Evolutionary conservation across 2,329 filamentous ascomycete genomes (phyloP).

Genomic region (Colletotrichum australisinense): DNA sequence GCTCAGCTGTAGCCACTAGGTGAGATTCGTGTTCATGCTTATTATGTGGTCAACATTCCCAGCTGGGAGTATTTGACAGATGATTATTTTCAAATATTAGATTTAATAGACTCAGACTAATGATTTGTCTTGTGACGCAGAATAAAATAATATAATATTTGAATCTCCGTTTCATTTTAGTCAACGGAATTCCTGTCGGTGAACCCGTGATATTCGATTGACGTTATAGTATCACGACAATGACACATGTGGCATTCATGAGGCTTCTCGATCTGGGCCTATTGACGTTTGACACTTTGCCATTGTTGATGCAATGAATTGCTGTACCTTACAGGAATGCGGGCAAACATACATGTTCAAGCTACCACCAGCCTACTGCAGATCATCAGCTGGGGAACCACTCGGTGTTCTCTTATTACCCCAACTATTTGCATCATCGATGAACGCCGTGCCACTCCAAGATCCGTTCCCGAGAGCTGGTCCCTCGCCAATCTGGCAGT

Average conservation of each 20-base stretch:
- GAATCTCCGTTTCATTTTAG: background rate
- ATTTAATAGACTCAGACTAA: too few relatives aligned
- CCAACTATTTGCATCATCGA: background rate
- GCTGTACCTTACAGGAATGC: conserved; percentile 11
- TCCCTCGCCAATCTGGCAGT: conserved; percentile 3
- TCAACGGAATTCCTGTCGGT: background rate
- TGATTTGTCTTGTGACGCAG: background rate
- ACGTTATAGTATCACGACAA: background rate
- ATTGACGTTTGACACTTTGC: background rate
- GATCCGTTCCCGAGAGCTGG: conserved; percentile 7
- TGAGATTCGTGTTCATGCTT: conserved; percentile 35
- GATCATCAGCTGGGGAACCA: conserved; percentile 18
- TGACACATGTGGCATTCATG: background rate
- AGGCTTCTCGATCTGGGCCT: background rate
- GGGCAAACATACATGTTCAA: background rate
- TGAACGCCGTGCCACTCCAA: conserved; percentile 14
- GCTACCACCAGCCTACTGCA: conserved; percentile 1
- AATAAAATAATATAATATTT: too few relatives aligned
- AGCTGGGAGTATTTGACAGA: background rate
- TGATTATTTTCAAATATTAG: background rate
- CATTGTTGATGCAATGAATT: background rate
- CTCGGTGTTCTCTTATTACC: too few relatives aligned
- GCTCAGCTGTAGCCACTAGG: background rate
- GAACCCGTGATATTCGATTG: background rate
- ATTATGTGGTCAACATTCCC: conserved; percentile 21